Conservation (phyloP, 1,284 basidiomycete species). For the Ceratobasidium sp. region DNA sequence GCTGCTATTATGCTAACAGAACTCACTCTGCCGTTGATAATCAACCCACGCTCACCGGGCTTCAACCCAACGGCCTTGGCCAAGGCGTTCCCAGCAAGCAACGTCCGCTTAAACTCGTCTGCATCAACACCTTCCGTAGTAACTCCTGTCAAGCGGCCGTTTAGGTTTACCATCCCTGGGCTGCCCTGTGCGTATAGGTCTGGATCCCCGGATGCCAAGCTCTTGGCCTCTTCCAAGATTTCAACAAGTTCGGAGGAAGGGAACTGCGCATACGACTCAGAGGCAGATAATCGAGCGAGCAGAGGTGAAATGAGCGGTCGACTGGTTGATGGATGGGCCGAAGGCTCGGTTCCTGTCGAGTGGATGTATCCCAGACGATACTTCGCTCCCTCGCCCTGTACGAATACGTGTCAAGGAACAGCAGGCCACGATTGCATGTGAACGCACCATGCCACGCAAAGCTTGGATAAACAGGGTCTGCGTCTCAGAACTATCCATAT, state of each 20-base stretch:
- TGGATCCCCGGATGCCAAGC: slow-evolving; percentile 12
- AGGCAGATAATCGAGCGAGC: slow-evolving; percentile 35
- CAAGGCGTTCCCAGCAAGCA: slow-evolving; percentile 53
- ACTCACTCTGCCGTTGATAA: slow-evolving; percentile 85
- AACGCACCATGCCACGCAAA: slow-evolving; percentile 73
- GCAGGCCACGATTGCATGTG: not conserved
- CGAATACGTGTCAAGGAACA: not conserved
- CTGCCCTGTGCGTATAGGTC: slow-evolving; percentile 27
- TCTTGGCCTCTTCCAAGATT: slow-evolving; percentile 54
- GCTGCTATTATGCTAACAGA: not conserved
- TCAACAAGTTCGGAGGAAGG: slow-evolving; percentile 53
- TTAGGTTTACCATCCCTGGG: slow-evolving; percentile 39
- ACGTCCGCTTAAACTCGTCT: slow-evolving; percentile 20
- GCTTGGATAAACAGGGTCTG: slow-evolving; percentile 70
- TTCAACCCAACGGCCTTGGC: slow-evolving; percentile 68
- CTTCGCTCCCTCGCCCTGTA: slow-evolving; percentile 31
- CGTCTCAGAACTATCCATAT: slow-evolving; percentile 78
- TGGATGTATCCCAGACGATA: slow-evolving; percentile 61
- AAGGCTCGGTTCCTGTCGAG: slow-evolving; percentile 50
- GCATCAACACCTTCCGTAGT: slow-evolving; percentile 36
- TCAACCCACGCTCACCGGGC: slow-evolving; percentile 70
- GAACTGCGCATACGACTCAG: slow-evolving; percentile 38
- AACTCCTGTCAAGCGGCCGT: slow-evolving; percentile 33
- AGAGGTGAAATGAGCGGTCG: slow-evolving; percentile 39
- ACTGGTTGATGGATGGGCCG: slow-evolving; percentile 32